These are phyloP conservation scores for Erucastrum elatum DNA, from an alignment of 345 rosid genomes.

Conservation along the genomic window DNA sequence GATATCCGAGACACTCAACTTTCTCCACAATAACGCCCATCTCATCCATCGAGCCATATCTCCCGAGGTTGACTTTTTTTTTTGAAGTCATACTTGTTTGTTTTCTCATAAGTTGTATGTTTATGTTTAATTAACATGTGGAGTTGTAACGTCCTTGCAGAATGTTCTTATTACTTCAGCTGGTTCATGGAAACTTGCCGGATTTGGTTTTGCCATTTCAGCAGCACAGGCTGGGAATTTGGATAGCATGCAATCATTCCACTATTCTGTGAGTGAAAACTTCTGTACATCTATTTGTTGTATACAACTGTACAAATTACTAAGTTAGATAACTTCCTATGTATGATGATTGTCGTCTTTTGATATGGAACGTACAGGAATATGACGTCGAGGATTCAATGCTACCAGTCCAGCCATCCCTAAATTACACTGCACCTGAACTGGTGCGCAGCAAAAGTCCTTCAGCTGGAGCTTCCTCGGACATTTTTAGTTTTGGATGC, in stretches of 20 bases:
- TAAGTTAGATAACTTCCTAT: background rate
- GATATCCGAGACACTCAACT: conserved; percentile 81
- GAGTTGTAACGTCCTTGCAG: conserved; percentile 44
- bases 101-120: background rate
- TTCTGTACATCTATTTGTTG: background rate
- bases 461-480: conserved; percentile 74
- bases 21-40: conserved; percentile 81
- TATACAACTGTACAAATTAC: background rate
- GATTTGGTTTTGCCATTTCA: conserved; percentile 86
- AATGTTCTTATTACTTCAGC: conserved; percentile 79
- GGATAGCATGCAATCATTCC: conserved; percentile 65
- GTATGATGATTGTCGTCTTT: conserved; percentile 16
- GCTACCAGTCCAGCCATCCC: conserved; percentile 87
- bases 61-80: conserved; percentile 65
- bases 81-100: background rate
- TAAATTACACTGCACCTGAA: conserved; percentile 96
- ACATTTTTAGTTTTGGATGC: conserved; percentile 96
- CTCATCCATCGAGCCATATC: conserved; percentile 88
- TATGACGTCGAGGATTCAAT: conserved; percentile 95
- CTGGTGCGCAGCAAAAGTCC: conserved; percentile 70
- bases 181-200: conserved; percentile 99
- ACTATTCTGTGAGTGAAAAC: conserved; percentile 72
- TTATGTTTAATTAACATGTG: background rate
- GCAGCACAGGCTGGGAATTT: conserved; percentile 60
- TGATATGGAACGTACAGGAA: conserved; percentile 54